Evolutionary conservation across 2,329 filamentous ascomycete species (phyloP).

Genomic region (Massarina eburnea): DNA sequence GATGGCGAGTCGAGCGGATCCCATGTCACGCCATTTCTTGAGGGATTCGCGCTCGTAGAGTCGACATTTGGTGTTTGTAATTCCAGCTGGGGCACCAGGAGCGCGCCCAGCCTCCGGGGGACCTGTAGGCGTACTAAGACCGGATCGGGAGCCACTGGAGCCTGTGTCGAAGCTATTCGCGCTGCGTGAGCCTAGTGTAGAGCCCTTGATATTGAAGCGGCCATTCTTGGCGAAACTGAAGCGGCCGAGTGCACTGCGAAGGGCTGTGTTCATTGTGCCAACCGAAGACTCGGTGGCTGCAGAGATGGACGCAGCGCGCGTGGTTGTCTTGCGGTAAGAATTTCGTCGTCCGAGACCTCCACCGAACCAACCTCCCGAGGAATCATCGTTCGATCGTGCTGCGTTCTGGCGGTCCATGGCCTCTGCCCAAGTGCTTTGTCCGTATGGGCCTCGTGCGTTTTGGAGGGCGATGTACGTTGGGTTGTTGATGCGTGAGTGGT

Average conservation of each 20-base stretch:
- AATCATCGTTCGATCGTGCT: slow-evolving; percentile 38
- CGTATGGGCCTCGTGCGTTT: slow-evolving; percentile 66
- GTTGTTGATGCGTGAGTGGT: slow-evolving; percentile 87
- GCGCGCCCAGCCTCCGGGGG: slow-evolving; percentile 33
- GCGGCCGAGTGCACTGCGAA: slow-evolving; percentile 69
- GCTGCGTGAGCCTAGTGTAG: slow-evolving; percentile 65
- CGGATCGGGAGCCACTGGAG: slow-evolving; percentile 48
- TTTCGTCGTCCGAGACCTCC: slow-evolving; percentile 55
- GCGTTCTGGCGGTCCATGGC: slow-evolving; percentile 55
- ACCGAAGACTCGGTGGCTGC: slow-evolving; percentile 74
- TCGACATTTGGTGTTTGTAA: slow-evolving; percentile 81
- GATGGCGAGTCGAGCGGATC: slow-evolving; percentile 80
- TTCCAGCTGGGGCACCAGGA: slow-evolving; percentile 58
- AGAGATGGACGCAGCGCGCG: slow-evolving; percentile 56
- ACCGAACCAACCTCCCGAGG: slow-evolving; percentile 52
- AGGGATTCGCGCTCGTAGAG: slow-evolving; percentile 76
- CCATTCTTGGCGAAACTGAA: slow-evolving; percentile 69
- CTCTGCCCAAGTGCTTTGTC: slow-evolving; percentile 50
- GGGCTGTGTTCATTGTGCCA: slow-evolving; percentile 75
- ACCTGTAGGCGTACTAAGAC: slow-evolving; percentile 36
- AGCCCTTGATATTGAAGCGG: slow-evolving; percentile 80
- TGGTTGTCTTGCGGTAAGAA: slow-evolving; percentile 56
- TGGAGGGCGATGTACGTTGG: slow-evolving; percentile 81
- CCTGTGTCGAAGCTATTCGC: slow-evolving; percentile 55
- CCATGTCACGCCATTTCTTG: slow-evolving; percentile 87